Percentiles rank a stretch among this genome's conserved stretches.
Conservation (phyloP, 768 basidiomycete species). For the Podaxis rugospora region DNA sequence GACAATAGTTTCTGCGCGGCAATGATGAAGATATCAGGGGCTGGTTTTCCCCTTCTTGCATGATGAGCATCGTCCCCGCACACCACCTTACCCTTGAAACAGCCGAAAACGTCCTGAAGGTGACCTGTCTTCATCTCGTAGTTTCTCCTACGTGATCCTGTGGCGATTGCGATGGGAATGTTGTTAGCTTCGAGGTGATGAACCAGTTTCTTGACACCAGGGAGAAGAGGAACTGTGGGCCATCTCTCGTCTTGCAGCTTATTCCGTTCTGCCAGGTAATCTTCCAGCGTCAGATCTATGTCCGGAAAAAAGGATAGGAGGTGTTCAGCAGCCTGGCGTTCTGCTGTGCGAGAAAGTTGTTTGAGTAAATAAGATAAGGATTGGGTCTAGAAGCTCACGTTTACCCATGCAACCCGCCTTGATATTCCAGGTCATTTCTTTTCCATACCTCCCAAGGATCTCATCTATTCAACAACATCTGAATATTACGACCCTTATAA, state of each 20-base stretch:
- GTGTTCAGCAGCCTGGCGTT: constrained; percentile 56
- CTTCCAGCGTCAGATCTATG: constrained; percentile 58
- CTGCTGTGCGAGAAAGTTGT: constrained; percentile 38
- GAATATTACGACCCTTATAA: not conserved
- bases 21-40: constrained; percentile 75
- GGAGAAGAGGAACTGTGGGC: constrained; percentile 69
- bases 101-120: constrained; percentile 50
- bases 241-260: constrained; percentile 58
- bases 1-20: constrained; percentile 62
- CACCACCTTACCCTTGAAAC: constrained; percentile 61
- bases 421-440: constrained; percentile 83
- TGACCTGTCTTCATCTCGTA: constrained; percentile 66
- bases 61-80: constrained; percentile 65
- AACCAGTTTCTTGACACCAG: constrained; percentile 68
- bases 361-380: not conserved
- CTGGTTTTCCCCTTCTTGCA: constrained; percentile 67
- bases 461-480: constrained; percentile 42
- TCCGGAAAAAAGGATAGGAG: constrained; percentile 76
- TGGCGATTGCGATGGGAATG: constrained; percentile 80
- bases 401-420: constrained; percentile 90
- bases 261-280: constrained; percentile 55
- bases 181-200: constrained; percentile 60
- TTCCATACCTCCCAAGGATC: constrained; percentile 67
- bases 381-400: constrained; percentile 35
- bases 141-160: constrained; percentile 64